phyloP scores from a whole-genome alignment of 352 stramenopile genomes.

The Globisporangium irregulare region DNA sequence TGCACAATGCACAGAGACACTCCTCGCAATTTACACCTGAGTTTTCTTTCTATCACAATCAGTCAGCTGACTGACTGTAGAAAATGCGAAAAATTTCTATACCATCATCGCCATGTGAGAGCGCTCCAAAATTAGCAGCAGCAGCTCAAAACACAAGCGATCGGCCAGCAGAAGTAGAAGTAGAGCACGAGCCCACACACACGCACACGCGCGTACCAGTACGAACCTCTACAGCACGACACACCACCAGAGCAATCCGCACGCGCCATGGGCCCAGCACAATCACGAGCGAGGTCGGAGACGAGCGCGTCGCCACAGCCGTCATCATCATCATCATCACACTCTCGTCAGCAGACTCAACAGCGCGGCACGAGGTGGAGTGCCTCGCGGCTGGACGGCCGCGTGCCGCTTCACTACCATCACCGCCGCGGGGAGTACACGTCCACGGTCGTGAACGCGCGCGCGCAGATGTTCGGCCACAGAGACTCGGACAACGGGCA shows the following conservation, averaged over 20 bases:
- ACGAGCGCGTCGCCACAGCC: not conserved
- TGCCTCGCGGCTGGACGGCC: constrained; percentile 1
- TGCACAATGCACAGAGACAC: no score
- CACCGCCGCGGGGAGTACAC: constrained; percentile 12
- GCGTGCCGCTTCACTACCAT: constrained; percentile 3
- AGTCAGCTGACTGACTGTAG: no score
- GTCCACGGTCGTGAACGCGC: constrained; percentile 12
- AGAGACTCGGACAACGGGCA: constrained; percentile 6
- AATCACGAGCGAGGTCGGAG: not conserved
- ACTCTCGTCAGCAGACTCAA: not conserved
- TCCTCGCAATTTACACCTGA: no score
- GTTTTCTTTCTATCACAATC: no score
- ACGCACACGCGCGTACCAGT: not conserved
- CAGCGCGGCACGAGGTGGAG: constrained; percentile 1
- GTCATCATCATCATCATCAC: not conserved
- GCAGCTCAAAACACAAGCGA: not conserved
- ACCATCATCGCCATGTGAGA: no score
- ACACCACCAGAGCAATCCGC: not conserved
- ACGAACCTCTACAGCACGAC: no score
- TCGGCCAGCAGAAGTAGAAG: not conserved
- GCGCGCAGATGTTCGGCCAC: constrained; percentile 12
- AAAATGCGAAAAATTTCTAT: no score
- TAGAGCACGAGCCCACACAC: not conserved
- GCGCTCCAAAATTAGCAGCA: no score
- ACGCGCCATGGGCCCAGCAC: not conserved